Evolutionary conservation across 2,329 filamentous ascomycete genomes (phyloP).

Genomic region (Zarea fungicola): DNA sequence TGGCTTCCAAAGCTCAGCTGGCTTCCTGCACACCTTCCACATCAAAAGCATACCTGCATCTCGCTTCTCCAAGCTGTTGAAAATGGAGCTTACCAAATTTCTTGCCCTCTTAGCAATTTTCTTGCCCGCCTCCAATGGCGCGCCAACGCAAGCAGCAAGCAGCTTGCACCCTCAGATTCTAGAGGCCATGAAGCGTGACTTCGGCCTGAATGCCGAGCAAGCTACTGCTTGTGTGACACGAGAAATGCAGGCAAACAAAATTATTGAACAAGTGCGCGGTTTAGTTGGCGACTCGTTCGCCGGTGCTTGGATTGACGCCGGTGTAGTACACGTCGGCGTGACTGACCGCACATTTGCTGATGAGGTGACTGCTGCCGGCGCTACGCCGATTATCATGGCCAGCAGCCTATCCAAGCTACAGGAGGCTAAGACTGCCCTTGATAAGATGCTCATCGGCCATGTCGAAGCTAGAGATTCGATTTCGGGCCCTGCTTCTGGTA

Average conservation of each 20-base stretch:
- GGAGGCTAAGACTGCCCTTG: slow-evolving; percentile 36
- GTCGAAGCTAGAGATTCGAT: slow-evolving; percentile 21
- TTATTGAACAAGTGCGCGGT: slow-evolving; percentile 31
- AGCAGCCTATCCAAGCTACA: slow-evolving; percentile 34
- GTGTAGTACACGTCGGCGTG: slow-evolving; percentile 30
- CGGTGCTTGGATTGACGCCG: slow-evolving; percentile 35
- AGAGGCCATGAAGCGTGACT: slow-evolving; percentile 38
- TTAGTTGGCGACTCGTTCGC: slow-evolving; percentile 30
- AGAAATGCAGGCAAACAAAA: slow-evolving; percentile 29
- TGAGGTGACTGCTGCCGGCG: slow-evolving; percentile 31
- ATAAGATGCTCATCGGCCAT: slow-evolving; percentile 33
- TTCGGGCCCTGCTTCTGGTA: slow-evolving; percentile 20
- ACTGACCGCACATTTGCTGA: slow-evolving; percentile 31
- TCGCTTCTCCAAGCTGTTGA: neutral
- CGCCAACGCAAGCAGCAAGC: slow-evolving; percentile 29
- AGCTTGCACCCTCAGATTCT: slow-evolving; percentile 36
- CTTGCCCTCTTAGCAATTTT: slow-evolving; percentile 33
- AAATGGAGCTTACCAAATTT: slow-evolving; percentile 34
- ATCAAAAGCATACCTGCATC: neutral
- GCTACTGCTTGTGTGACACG: slow-evolving; percentile 33
- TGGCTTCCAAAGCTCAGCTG: neutral
- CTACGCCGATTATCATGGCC: slow-evolving; percentile 27
- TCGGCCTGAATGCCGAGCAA: slow-evolving; percentile 33
- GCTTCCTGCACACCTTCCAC: neutral
- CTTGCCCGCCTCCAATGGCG: slow-evolving; percentile 36